These are phyloP conservation scores for Apiospora arundinis DNA, from an alignment of 2,329 filamentous ascomycete genomes.

Conservation along the genomic window DNA sequence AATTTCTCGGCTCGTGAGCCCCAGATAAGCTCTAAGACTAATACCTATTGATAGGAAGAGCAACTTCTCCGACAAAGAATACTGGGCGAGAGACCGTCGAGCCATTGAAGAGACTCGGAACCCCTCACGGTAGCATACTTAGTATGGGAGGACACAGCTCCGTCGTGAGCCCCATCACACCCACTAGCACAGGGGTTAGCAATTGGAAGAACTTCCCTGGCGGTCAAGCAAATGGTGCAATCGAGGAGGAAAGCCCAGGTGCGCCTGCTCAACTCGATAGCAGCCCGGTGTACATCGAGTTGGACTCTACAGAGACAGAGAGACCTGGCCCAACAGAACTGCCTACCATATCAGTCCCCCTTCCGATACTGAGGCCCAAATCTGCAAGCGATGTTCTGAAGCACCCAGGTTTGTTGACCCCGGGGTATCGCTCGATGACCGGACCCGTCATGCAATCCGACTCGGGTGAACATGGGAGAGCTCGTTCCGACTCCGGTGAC, in stretches of 20 bases:
- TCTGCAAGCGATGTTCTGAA: background rate
- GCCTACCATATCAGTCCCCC: background rate
- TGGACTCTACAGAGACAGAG: slow-evolving; percentile 30
- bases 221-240: background rate
- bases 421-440: slow-evolving; percentile 10
- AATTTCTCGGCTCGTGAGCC: background rate
- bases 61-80: background rate
- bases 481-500: background rate
- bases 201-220: background rate
- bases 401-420: slow-evolving; percentile 17
- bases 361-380: background rate
- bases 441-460: background rate
- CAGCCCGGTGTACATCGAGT: slow-evolving; percentile 28
- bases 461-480: background rate
- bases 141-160: background rate
- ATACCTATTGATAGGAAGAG: slow-evolving; percentile 14
- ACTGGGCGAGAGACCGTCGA: background rate
- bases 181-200: background rate
- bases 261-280: slow-evolving; percentile 23
- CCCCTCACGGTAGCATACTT: background rate
- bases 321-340: slow-evolving; percentile 15
- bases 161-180: slow-evolving; percentile 22
- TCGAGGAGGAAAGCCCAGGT: background rate
- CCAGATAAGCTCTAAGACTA: background rate
- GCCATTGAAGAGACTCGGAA: background rate